phyloP scores from a whole-genome alignment of 768 basidiomycete species.

The Suillus variegatus region DNA sequence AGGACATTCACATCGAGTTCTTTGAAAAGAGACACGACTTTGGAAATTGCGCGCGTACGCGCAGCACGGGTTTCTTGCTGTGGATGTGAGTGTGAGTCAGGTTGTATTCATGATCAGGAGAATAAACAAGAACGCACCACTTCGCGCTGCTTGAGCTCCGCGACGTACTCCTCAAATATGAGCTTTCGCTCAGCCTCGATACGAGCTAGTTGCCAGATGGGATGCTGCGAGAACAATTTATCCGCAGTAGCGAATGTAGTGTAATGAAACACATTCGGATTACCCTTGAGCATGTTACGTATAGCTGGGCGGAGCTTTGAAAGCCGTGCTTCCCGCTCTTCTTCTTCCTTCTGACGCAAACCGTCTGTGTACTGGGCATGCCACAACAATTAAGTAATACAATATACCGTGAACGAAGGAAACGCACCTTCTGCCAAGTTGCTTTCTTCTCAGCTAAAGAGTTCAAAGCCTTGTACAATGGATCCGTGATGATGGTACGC shows the following conservation, averaged over 20 bases:
- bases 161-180: constrained; percentile 91
- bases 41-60: constrained; percentile 76
- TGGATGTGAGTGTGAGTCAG: constrained; percentile 8
- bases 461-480: constrained; percentile 91
- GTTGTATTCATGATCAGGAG: constrained; percentile 9
- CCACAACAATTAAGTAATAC: constrained; percentile 12
- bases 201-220: constrained; percentile 88
- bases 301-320: constrained; percentile 85
- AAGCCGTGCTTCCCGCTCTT: constrained; percentile 82
- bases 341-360: constrained; percentile 79
- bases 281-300: constrained; percentile 83
- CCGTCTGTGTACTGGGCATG: constrained; percentile 63
- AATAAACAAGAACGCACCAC: constrained; percentile 56
- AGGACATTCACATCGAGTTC: constrained; percentile 86
- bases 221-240: constrained; percentile 81
- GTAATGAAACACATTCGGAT: constrained; percentile 88
- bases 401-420: background rate
- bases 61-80: constrained; percentile 81
- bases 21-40: constrained; percentile 84
- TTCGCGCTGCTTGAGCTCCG: constrained; percentile 85
- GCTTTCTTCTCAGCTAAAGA: constrained; percentile 94
- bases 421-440: constrained; percentile 85
- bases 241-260: constrained; percentile 90
- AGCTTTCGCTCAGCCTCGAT: constrained; percentile 83
- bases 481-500: constrained; percentile 97